These are phyloP conservation scores for Alternaria solani DNA, from an alignment of 2,329 filamentous ascomycete species.

Conservation along the genomic window DNA sequence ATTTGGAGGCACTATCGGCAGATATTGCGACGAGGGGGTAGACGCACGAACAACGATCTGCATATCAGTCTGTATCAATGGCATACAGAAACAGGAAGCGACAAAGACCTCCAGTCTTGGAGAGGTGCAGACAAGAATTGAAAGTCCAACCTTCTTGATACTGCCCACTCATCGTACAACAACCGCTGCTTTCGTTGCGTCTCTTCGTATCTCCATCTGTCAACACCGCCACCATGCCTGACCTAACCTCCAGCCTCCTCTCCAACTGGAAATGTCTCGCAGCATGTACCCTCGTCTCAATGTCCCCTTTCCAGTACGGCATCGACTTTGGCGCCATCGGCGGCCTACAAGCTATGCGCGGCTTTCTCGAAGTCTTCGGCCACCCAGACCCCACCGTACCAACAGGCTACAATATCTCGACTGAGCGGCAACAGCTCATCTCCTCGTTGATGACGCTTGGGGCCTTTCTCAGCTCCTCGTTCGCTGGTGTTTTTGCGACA, in stretches of 20 bases:
- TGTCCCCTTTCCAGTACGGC: slow-evolving; percentile 63
- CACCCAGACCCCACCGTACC: slow-evolving; percentile 36
- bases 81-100: not conserved
- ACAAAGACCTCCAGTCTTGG: not conserved
- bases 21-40: slow-evolving; percentile 22
- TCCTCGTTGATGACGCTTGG: slow-evolving; percentile 58
- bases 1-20: slow-evolving; percentile 30
- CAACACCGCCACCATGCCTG: slow-evolving; percentile 28
- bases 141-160: not conserved
- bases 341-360: slow-evolving; percentile 61
- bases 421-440: slow-evolving; percentile 54
- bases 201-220: not conserved
- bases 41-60: slow-evolving; percentile 12
- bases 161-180: not conserved
- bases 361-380: slow-evolving; percentile 55
- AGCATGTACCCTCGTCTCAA: slow-evolving; percentile 59
- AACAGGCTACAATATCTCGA: slow-evolving; percentile 57
- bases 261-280: slow-evolving; percentile 59
- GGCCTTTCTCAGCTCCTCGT: slow-evolving; percentile 54
- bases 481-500: slow-evolving; percentile 43
- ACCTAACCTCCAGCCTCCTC: slow-evolving; percentile 40
- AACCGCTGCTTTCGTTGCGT: not conserved
- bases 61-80: slow-evolving; percentile 13
- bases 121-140: too few relatives aligned
- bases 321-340: slow-evolving; percentile 62